Evolutionary conservation across 305 asterid species (phyloP), one percentile per base, ranked within the genome.

Genomic region (Rubia balearica): DNA sequence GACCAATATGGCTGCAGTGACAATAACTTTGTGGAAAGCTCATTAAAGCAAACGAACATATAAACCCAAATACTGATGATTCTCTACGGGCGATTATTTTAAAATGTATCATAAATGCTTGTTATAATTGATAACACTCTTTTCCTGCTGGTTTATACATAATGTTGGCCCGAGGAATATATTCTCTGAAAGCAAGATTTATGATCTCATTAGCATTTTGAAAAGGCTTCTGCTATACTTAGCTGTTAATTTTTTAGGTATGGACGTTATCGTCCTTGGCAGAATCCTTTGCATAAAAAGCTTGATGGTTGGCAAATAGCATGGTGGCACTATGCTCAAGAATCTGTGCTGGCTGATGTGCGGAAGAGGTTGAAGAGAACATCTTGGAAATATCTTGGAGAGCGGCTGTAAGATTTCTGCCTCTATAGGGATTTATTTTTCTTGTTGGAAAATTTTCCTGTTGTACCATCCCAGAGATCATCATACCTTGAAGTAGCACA

Each of bases 281-380:
- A 86, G 90, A 84, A 88, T 84, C 97, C 97, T 77, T 73, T 94
- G 83, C 83, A 74, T 61, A 78, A 83, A 83, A 91, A 83, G 84
- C 86, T 78, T 63, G 75, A 74, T 68, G 98, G 98, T 77, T 94
- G 98, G 98, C 89, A 91, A 79, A 85, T 81, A 76, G 88, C 88
- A 46, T 94, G 98, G 98, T 94, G 98, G 98, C 89, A 83, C 72
- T 94, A 94, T 75, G 96, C 98, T 69, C 96, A 91, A 70, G 81
- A 87, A 76, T 86, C 96, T 80, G 87, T 91, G 81, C 89, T 91
- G 73, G 83, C 89, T 69, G 97, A 94, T 82, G 96, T 94, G 75
- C 91, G 78, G 73, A 85, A 85, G 81, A 88, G 84, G 78, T 74
- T 91, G 91, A 89, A 77, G 80, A 91, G 83, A 82, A 94, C 92